A percentile compares a stretch with the other conserved stretches of the same genome.
Evolutionary conservation across 257 asterid species (phyloP).

Genomic region (Schizonepeta tenuifolia): DNA sequence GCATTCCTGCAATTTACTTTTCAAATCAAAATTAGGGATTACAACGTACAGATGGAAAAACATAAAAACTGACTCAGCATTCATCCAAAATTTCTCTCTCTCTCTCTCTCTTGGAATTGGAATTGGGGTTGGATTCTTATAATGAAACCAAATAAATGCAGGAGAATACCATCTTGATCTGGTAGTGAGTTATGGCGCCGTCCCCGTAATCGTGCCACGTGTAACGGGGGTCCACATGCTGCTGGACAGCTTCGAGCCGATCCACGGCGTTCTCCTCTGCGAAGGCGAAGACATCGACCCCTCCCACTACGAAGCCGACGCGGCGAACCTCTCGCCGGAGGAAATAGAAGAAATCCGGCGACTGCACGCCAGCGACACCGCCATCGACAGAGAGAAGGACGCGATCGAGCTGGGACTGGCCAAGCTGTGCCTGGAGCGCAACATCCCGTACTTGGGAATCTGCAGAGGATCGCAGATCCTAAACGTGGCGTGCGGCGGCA

Average conservation of each 20-base stretch:
- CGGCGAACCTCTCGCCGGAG: slow-evolving; percentile 47
- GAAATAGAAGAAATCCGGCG: slow-evolving; percentile 69
- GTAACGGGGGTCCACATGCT: slow-evolving; percentile 74
- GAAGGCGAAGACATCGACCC: slow-evolving; percentile 94
- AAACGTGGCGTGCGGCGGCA: slow-evolving; percentile 92
- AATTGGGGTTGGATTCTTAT: neutral
- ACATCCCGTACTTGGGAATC: slow-evolving; percentile 84
- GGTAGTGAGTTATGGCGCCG: slow-evolving; percentile 79
- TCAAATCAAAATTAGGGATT: neutral
- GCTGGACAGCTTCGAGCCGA: slow-evolving; percentile 80
- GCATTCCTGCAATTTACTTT: neutral
- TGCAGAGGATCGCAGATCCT: slow-evolving; percentile 92
- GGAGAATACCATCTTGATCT: slow-evolving; percentile 91
- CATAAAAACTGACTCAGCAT: neutral
- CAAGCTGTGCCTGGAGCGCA: slow-evolving; percentile 81
- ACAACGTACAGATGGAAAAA: neutral
- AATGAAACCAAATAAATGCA: slow-evolving; percentile 18
- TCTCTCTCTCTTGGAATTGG: neutral
- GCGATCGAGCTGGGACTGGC: slow-evolving; percentile 77
- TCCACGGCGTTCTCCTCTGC: slow-evolving; percentile 89
- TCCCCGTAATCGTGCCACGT: slow-evolving; percentile 80
- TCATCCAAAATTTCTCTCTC: neutral
- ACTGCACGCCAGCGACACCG: slow-evolving; percentile 69
- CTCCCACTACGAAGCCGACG: slow-evolving; percentile 65
- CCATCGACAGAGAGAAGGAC: slow-evolving; percentile 79